Conservation (phyloP, 768 basidiomycete genomes). For the Myochromella boudieri region DNA sequence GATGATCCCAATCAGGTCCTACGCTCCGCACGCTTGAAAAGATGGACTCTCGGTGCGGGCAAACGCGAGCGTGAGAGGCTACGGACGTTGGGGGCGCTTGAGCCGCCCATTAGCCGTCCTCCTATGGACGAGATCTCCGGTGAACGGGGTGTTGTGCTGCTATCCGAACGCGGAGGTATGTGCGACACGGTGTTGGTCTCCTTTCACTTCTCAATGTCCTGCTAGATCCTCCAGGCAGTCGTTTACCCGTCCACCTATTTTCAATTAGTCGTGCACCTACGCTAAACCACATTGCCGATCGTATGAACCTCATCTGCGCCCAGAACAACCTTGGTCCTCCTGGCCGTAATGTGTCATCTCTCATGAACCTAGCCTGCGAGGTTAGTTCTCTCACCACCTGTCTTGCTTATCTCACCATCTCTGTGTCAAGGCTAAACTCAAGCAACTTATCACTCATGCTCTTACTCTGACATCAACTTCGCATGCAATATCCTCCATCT, state of each 20-base stretch:
- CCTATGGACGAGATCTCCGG: conserved; percentile 67
- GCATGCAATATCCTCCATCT: conserved; percentile 74
- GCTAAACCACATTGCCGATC: conserved; percentile 73
- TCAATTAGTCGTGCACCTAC: conserved; percentile 73
- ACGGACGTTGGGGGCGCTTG: conserved; percentile 42
- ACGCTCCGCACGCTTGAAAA: conserved; percentile 65
- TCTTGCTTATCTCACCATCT: conserved; percentile 2
- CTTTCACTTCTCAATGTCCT: conserved; percentile 1
- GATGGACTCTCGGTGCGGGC: conserved; percentile 72
- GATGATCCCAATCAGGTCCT: conserved; percentile 53
- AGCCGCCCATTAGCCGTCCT: conserved; percentile 41
- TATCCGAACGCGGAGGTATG: conserved; percentile 67
- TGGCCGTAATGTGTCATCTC: conserved; percentile 58
- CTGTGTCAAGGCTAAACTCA: conserved; percentile 65
- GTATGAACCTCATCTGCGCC: conserved; percentile 78
- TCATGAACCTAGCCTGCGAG: conserved; percentile 80
- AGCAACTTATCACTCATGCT: conserved; percentile 81
- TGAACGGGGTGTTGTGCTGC: conserved; percentile 66
- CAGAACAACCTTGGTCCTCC: conserved; percentile 70
- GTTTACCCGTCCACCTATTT: conserved; percentile 71
- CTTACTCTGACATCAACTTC: conserved; percentile 76
- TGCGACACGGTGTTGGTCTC: background rate
- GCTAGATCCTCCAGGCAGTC: conserved; percentile 68
- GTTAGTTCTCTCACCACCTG: conserved; percentile 33
- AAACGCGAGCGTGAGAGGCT: conserved; percentile 76